Conservation (phyloP, 73 alveolate genomes). For the Durusdinium trenchii region DNA sequence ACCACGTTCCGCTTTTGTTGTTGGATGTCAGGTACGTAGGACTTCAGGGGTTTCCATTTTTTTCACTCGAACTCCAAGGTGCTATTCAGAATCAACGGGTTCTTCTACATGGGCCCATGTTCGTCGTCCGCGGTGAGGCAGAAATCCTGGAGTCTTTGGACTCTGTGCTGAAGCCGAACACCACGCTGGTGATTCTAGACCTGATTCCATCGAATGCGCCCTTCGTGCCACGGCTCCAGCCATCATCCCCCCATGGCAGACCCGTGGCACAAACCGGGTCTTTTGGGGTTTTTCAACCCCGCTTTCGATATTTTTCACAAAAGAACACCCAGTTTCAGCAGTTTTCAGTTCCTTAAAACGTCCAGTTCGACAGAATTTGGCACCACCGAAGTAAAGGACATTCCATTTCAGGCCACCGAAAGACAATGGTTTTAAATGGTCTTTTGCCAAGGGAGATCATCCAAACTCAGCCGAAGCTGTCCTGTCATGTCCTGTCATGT, state of each 20-base stretch:
- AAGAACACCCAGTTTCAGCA: background rate
- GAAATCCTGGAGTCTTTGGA: constrained; percentile 50
- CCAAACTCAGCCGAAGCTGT: too few relatives aligned
- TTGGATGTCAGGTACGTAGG: too few relatives aligned
- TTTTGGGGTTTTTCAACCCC: background rate
- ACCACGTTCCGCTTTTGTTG: too few relatives aligned
- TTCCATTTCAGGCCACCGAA: background rate
- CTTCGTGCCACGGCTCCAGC: constrained; percentile 39
- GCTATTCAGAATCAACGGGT: too few relatives aligned
- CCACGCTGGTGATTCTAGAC: constrained; percentile 64
- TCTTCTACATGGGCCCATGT: too few relatives aligned
- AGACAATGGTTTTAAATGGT: too few relatives aligned
- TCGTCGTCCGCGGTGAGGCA: background rate
- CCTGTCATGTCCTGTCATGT: too few relatives aligned
- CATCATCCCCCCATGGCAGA: too few relatives aligned
- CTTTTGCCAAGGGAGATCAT: too few relatives aligned
- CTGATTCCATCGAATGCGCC: constrained; percentile 91
- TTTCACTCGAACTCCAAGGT: too few relatives aligned
- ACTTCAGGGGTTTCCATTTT: too few relatives aligned
- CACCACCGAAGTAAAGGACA: background rate
- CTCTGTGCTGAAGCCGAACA: constrained; percentile 23
- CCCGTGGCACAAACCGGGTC: too few relatives aligned
- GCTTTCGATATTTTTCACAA: background rate
- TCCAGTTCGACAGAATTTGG: background rate
- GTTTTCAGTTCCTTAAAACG: background rate